Evolutionary conservation across 768 basidiomycete genomes (phyloP).

Genomic region (Mycena floridula): DNA sequence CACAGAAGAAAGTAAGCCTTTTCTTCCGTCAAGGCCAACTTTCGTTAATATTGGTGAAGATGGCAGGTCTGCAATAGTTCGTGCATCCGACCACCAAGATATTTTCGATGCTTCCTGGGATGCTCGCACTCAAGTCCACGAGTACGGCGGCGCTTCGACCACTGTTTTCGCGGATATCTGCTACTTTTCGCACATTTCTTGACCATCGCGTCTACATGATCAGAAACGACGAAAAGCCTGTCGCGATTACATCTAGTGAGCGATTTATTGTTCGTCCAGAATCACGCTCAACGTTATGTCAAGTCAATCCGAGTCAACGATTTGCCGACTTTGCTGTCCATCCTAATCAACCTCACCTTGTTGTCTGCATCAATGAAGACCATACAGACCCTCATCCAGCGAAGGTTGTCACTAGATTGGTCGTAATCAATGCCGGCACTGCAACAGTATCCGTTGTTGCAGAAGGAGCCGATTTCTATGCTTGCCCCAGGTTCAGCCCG

Average conservation of each 20-base stretch:
- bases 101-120: constrained; percentile 51
- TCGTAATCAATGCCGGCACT: constrained; percentile 43
- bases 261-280: constrained; percentile 1
- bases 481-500: constrained; percentile 43
- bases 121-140: constrained; percentile 53
- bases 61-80: constrained; percentile 50
- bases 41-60: no score
- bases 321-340: constrained; percentile 61
- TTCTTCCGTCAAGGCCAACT: constrained; percentile 59
- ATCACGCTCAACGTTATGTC: constrained; percentile 1
- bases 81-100: constrained; percentile 41
- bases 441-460: constrained; percentile 38
- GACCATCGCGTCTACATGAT: constrained; percentile 45
- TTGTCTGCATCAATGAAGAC: constrained; percentile 65
- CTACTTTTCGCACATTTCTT: constrained; percentile 47
- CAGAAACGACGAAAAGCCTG: constrained; percentile 30
- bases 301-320: constrained; percentile 45
- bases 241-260: constrained; percentile 53
- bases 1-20: constrained; percentile 27
- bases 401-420: constrained; percentile 50
- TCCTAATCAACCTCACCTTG: constrained; percentile 44
- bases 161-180: constrained; percentile 36
- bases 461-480: constrained; percentile 69
- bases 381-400: constrained; percentile 51
- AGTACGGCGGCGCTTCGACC: constrained; percentile 59